phyloP scores from a whole-genome alignment of 139 green algal species.

The Picocystis salinarum region DNA sequence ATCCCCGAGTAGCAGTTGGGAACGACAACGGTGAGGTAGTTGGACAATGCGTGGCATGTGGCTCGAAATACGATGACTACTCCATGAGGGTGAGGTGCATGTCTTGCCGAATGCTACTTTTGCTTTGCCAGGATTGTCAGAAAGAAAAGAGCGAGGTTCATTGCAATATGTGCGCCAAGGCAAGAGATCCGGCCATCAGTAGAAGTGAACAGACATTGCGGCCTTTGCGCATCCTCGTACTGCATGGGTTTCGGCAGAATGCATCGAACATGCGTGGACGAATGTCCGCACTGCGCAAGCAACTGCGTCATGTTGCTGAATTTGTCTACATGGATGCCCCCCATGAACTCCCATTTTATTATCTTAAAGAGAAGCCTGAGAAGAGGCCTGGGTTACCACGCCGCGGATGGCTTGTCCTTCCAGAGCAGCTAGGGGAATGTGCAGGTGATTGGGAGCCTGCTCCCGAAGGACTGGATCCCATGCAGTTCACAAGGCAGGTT shows the following conservation, averaged over 20 bases:
- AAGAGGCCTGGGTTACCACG: no score
- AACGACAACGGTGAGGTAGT: conserved; percentile 5
- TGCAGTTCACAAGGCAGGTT: no score
- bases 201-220: no score
- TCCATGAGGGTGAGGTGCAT: conserved; percentile 15
- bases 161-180: background rate
- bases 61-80: conserved; percentile 32
- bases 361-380: conserved; percentile 3
- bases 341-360: conserved; percentile 27
- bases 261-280: conserved; percentile 28
- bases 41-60: conserved; percentile 34
- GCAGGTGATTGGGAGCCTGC: no score
- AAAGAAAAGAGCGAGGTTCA: background rate
- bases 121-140: conserved; percentile 26
- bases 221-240: conserved; percentile 58
- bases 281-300: conserved; percentile 28
- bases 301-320: conserved; percentile 33
- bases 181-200: no score
- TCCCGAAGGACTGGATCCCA: no score
- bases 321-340: conserved; percentile 65
- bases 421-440: no score
- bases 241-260: conserved; percentile 78
- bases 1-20: conserved; percentile 26
- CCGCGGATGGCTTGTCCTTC: no score
- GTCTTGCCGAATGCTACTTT: conserved; percentile 36